Evolutionary conservation across 2,329 filamentous ascomycete genomes (phyloP).

Genomic region (Aspergillus unguis): DNA sequence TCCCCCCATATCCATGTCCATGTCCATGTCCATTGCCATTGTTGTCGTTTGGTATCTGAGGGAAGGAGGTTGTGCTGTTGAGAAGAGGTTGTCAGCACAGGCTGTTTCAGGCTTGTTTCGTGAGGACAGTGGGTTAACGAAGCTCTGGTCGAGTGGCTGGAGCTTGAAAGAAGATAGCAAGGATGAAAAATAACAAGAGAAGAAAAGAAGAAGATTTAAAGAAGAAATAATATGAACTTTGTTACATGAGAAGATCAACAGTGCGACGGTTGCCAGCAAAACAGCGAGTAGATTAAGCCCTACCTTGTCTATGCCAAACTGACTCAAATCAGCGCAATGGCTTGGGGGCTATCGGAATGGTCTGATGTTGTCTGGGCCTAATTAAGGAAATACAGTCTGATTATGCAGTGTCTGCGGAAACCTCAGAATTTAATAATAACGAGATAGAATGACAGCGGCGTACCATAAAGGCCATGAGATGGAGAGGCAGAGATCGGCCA

Average conservation of each 20-base stretch:
- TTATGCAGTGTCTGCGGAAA: not conserved
- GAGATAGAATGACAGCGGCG: not conserved
- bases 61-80: slow-evolving; percentile 30
- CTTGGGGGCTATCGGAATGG: not conserved
- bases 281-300: not conserved
- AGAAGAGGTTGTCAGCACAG: not conserved
- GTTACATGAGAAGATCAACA: slow-evolving; percentile 1
- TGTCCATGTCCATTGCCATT: slow-evolving; percentile 1
- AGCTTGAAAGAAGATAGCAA: too few relatives aligned
- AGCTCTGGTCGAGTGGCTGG: too few relatives aligned
- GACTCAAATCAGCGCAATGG: slow-evolving; percentile 2
- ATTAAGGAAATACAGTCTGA: not conserved
- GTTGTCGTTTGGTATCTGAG: not conserved
- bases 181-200: not conserved
- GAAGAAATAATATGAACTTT: not conserved
- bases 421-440: not conserved
- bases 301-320: not conserved
- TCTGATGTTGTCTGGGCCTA: not conserved
- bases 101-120: not conserved
- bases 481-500: not conserved
- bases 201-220: not conserved
- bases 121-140: not conserved
- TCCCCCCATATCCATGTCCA: slow-evolving; percentile 34
- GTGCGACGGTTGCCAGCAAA: slow-evolving; percentile 1
- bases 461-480: not conserved